Evolutionary conservation across 2,329 filamentous ascomycete species (phyloP).

Genomic region (Sporothrix euskadiensis): DNA sequence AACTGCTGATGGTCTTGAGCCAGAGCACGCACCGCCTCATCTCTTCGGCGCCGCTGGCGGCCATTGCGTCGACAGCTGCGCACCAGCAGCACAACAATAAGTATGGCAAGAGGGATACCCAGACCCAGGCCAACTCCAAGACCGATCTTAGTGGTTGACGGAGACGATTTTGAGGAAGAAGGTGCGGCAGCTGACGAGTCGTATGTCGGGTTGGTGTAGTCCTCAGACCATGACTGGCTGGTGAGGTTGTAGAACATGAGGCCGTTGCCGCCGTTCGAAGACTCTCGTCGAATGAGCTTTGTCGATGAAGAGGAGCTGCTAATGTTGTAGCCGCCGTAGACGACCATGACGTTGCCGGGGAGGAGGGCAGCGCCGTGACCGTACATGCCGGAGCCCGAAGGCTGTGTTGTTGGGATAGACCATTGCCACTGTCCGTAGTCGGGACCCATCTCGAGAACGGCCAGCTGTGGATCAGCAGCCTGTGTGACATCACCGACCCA

Average conservation of each 20-base stretch:
- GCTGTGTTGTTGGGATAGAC: slow-evolving; percentile 59
- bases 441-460: slow-evolving; percentile 71
- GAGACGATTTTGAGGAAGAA: slow-evolving; percentile 17
- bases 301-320: slow-evolving; percentile 5
- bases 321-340: slow-evolving; percentile 63
- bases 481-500: slow-evolving; percentile 84
- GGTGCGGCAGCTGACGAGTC: slow-evolving; percentile 27
- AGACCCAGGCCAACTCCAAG: slow-evolving; percentile 67
- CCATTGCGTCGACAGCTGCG: slow-evolving; percentile 52
- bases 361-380: slow-evolving; percentile 65
- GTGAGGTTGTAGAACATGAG: slow-evolving; percentile 58
- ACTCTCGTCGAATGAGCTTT: slow-evolving; percentile 22
- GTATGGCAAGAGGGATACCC: slow-evolving; percentile 55
- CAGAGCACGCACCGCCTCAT: slow-evolving; percentile 51
- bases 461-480: slow-evolving; percentile 79
- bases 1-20: slow-evolving; percentile 53
- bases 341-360: slow-evolving; percentile 68
- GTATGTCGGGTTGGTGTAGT: slow-evolving; percentile 49
- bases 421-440: slow-evolving; percentile 76
- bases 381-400: slow-evolving; percentile 52
- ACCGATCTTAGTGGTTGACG: slow-evolving; percentile 51
- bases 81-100: slow-evolving; percentile 46
- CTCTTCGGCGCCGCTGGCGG: slow-evolving; percentile 41
- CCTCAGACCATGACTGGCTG: slow-evolving; percentile 54
- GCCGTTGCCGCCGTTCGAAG: slow-evolving; percentile 32